Percentiles rank a stretch among this genome's conserved stretches.
Evolutionary conservation across 169 alveolate species (phyloP).

Genomic region (Cryptosporidium sp.): DNA sequence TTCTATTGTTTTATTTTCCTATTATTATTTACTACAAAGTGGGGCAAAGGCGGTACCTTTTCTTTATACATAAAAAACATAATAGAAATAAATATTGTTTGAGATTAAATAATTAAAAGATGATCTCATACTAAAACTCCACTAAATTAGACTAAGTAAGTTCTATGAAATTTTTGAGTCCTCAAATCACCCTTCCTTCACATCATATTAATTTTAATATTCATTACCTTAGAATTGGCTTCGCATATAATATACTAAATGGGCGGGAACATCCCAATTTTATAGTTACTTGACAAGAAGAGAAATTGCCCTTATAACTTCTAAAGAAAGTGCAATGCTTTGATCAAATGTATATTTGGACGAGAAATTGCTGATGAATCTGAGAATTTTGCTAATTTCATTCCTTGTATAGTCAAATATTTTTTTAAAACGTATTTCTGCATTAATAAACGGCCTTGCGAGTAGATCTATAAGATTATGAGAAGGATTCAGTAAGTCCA

Average conservation of each 20-base stretch:
- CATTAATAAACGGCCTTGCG: slow-evolving; percentile 25
- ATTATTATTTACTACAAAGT: neutral
- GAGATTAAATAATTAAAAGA: neutral
- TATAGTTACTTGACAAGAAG: slow-evolving; percentile 7
- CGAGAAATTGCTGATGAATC: neutral
- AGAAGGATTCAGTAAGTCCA: slow-evolving; percentile 32
- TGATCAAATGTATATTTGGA: slow-evolving; percentile 46
- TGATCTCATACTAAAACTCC: neutral
- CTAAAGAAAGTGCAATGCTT: slow-evolving; percentile 25
- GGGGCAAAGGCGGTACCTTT: slow-evolving; percentile 26
- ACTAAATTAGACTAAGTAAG: no score
- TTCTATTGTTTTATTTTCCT: neutral
- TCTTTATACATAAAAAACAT: neutral
- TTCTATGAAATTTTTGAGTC: neutral
- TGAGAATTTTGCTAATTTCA: neutral
- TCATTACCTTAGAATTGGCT: neutral
- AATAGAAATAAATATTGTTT: neutral
- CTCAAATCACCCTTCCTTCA: neutral
- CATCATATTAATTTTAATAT: no score
- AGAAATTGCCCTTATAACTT: slow-evolving; percentile 58
- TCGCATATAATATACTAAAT: neutral
- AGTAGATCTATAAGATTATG: slow-evolving; percentile 14
- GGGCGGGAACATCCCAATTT: slow-evolving; percentile 7
- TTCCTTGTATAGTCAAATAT: neutral
- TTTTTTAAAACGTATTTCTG: neutral